These are phyloP conservation scores for Sporothrix variecibatus DNA, from an alignment of 2,329 filamentous ascomycete genomes.

Conservation along the genomic window DNA sequence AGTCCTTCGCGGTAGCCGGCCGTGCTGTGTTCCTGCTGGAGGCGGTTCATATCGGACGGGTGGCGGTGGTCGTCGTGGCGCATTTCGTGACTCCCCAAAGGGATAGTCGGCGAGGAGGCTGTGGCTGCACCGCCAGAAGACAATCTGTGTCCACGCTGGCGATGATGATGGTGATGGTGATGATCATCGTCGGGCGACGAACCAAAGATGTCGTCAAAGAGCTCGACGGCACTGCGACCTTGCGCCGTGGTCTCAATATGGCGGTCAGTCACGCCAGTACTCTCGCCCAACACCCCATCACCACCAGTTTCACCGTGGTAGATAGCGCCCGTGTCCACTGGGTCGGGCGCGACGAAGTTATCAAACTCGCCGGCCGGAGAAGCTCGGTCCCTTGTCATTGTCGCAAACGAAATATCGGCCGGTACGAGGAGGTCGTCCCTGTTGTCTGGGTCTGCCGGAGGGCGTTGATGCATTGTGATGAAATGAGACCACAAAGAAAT, in stretches of 20 bases:
- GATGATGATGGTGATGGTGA: not conserved
- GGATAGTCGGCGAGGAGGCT: not conserved
- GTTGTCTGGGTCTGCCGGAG: slow-evolving; percentile 25
- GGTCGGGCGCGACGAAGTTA: not conserved
- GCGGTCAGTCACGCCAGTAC: not conserved
- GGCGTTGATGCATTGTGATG: slow-evolving; percentile 31
- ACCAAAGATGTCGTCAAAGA: slow-evolving; percentile 34
- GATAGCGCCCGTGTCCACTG: not conserved
- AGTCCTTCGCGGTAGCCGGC: slow-evolving; percentile 91
- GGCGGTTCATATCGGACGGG: slow-evolving; percentile 67
- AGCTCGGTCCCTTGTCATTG: not conserved
- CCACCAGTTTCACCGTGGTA: slow-evolving; percentile 13
- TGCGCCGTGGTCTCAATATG: not conserved
- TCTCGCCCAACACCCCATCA: not conserved
- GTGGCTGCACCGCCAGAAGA: not conserved
- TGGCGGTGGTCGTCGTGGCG: slow-evolving; percentile 36
- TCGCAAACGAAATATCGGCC: not conserved
- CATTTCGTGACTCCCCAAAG: not conserved
- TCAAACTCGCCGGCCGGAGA: not conserved
- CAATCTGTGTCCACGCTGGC: not conserved
- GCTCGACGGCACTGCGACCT: slow-evolving; percentile 10
- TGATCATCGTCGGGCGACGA: not conserved
- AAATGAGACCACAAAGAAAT: not conserved
- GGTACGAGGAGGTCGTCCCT: slow-evolving; percentile 26
- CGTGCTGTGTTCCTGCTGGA: slow-evolving; percentile 76